These are phyloP conservation scores for Xerocomus potaroensis DNA, from an alignment of 768 basidiomycete species.

Conservation along the genomic window DNA sequence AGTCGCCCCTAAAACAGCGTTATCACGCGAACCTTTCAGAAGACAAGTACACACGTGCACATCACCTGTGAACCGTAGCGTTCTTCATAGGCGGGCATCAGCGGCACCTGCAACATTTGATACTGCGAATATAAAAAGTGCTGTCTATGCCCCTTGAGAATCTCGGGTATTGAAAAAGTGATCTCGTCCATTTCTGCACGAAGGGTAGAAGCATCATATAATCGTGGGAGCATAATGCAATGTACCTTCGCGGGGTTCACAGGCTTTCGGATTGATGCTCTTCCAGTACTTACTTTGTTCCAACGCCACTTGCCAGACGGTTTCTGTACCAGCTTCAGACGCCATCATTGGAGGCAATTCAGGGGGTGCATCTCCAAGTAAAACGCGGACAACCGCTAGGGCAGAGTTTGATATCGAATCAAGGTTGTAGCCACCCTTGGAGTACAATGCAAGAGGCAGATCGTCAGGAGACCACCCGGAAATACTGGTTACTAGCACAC, in stretches of 20 bases:
- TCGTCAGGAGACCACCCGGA: not conserved
- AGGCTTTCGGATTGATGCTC: constrained; percentile 72
- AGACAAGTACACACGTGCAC: constrained; percentile 66
- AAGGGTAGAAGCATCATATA: no score
- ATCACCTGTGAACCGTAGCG: constrained; percentile 80
- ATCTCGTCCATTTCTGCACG: constrained; percentile 55
- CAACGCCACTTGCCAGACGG: constrained; percentile 81
- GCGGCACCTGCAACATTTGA: constrained; percentile 76
- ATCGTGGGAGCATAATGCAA: not conserved
- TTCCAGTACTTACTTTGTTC: constrained; percentile 94
- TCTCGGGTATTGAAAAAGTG: constrained; percentile 69
- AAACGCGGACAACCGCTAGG: constrained; percentile 76
- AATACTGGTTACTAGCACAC: constrained; percentile 38
- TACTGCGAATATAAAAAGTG: constrained; percentile 74
- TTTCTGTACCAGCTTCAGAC: constrained; percentile 79
- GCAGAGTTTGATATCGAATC: constrained; percentile 85
- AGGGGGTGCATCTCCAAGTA: constrained; percentile 87
- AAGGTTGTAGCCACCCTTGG: constrained; percentile 92
- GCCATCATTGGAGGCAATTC: constrained; percentile 70
- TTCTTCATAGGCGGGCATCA: constrained; percentile 65
- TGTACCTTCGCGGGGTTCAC: constrained; percentile 79
- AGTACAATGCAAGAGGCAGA: not conserved
- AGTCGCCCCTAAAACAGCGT: constrained; percentile 51
- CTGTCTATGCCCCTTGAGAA: constrained; percentile 87
- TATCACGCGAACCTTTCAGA: constrained; percentile 1